Evolutionary conservation across 2,329 filamentous ascomycete species (phyloP), one percentile per base, ranked within the genome.

Genomic region (Colletotrichum liaoningense): DNA sequence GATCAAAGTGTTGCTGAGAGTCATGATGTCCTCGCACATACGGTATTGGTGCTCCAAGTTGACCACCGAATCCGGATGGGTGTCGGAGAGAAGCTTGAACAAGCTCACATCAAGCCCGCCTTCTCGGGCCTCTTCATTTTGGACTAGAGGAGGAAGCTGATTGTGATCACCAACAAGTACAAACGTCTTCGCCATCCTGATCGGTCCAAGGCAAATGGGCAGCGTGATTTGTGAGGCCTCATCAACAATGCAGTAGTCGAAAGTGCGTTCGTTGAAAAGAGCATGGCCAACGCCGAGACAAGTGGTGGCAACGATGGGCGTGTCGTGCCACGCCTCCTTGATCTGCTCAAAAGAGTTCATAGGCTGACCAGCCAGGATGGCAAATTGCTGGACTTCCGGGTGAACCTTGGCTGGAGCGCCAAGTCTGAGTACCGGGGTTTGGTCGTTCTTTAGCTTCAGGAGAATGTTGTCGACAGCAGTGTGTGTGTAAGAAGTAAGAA

Each of bases 231-330:
- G 97, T 2, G 95, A 98, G 0, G 97, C 97, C 83, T 99, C 97
- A 77, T 99, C 97, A 4, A 99, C 96, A 75, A 99, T 98, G 80
- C 97, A 99, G 80, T 98, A 98, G 83, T 99, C 97, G 77, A 99
- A 99, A 0, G 93, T 91, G 5, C 97, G 93, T 79, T 96, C 93
- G 69, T 90, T 93, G 84, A 99, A 98, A 9, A 99, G 86, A 2
- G 92, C 89, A 81, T 99, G 97, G 77, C 93, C 96, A 80, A 98
- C 94, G 2, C 95, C 95, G 30, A 99, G 88, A 79, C 97, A 99
- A 0, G 97, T 98, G 0, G 97, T 98, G 5, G 96, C 97, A 3
- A 99, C 97, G 33, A 99, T 92, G 1, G 94, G 94, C 2, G 94
- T 94, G 62, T 93, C 91, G 80, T 97, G 93, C 90, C 97, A 98